These are phyloP conservation scores for Sergeia podlipaevii DNA, from an alignment of 208 protist genomes.

Conservation along the genomic window DNA sequence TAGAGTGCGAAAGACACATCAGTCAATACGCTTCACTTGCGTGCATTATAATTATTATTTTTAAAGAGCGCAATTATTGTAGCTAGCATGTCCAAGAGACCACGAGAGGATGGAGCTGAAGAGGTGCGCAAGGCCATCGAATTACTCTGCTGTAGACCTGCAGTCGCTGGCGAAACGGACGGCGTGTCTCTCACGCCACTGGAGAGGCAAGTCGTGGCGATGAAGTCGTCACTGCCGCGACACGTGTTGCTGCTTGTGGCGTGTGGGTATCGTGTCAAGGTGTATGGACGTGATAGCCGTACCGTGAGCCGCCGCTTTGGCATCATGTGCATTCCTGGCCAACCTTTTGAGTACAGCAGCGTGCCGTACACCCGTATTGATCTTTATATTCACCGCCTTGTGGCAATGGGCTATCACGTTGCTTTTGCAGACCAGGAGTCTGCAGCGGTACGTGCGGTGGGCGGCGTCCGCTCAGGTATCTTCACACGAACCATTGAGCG, in stretches of 20 bases:
- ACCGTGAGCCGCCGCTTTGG: slow-evolving; percentile 79
- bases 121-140: slow-evolving; percentile 54
- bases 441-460: slow-evolving; percentile 70
- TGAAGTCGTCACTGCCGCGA: slow-evolving; percentile 45
- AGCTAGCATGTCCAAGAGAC: slow-evolving; percentile 25
- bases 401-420: slow-evolving; percentile 89
- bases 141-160: slow-evolving; percentile 43
- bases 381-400: slow-evolving; percentile 79
- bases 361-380: slow-evolving; percentile 73
- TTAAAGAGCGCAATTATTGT: not conserved
- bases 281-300: slow-evolving; percentile 82
- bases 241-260: slow-evolving; percentile 80
- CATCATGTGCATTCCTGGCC: slow-evolving; percentile 78
- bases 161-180: slow-evolving; percentile 21
- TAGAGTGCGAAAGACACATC: no score
- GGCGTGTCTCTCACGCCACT: slow-evolving; percentile 63
- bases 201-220: slow-evolving; percentile 70
- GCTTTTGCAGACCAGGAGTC: slow-evolving; percentile 87
- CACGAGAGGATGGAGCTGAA: slow-evolving; percentile 22
- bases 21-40: no score
- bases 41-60: not conserved
- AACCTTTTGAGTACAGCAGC: slow-evolving; percentile 85
- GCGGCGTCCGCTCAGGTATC: slow-evolving; percentile 54
- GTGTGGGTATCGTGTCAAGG: slow-evolving; percentile 83
- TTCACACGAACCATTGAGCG: slow-evolving; percentile 72